phyloP scores from a whole-genome alignment of 805 yeast species.

The Yarrowia sp. region DNA sequence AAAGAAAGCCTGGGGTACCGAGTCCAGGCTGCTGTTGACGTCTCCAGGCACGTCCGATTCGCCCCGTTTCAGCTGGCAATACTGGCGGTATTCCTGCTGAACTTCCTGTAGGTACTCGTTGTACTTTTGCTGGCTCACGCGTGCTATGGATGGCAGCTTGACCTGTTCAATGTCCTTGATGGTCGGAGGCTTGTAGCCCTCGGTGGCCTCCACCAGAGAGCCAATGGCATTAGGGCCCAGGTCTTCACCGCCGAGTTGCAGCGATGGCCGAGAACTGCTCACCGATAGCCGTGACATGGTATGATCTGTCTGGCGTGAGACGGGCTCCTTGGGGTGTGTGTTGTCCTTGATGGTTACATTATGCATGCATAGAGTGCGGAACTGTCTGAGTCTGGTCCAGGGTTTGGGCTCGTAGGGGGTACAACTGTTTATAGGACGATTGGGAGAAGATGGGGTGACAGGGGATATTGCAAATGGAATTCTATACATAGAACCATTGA shows the following conservation, averaged over 20 bases:
- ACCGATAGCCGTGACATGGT: slow-evolving; percentile 21
- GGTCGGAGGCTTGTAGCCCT: slow-evolving; percentile 18
- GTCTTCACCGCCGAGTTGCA: slow-evolving; percentile 15
- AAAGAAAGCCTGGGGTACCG: slow-evolving; percentile 68
- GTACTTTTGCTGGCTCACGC: slow-evolving; percentile 3
- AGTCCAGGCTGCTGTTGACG: not conserved
- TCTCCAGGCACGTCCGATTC: slow-evolving; percentile 3
- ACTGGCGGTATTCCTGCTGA: slow-evolving; percentile 8
- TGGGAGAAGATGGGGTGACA: no score
- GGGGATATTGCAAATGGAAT: no score
- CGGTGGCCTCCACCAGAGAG: slow-evolving; percentile 18
- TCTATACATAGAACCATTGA: no score
- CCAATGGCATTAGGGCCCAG: slow-evolving; percentile 22
- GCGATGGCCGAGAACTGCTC: slow-evolving; percentile 20
- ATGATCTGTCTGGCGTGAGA: not conserved
- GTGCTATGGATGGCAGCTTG: slow-evolving; percentile 18
- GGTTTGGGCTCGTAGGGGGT: slow-evolving; percentile 6
- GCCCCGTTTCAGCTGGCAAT: slow-evolving; percentile 10
- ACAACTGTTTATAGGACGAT: no score
- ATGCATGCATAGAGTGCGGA: slow-evolving; percentile 6
- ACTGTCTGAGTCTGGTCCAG: not conserved
- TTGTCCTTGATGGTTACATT: slow-evolving; percentile 3
- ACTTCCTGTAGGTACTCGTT: slow-evolving; percentile 18
- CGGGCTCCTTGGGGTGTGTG: slow-evolving; percentile 9
- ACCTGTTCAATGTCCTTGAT: slow-evolving; percentile 25